Conservation (phyloP, 495 filamentous ascomycete species). For the Penicillium argentinense region DNA sequence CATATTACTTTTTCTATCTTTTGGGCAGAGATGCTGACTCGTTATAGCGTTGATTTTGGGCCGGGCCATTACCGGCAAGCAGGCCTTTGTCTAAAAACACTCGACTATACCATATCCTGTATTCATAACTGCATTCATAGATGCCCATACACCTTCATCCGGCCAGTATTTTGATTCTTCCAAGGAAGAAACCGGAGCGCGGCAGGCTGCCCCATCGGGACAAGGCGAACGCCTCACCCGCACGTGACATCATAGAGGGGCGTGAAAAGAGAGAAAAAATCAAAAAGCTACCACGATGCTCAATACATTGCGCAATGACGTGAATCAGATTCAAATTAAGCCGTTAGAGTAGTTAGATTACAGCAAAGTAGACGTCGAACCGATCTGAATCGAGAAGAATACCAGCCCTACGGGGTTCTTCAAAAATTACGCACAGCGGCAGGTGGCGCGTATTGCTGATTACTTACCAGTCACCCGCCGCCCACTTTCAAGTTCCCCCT, state of each 20-base stretch:
- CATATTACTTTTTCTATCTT: slow-evolving; percentile 13
- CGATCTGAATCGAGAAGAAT: neutral
- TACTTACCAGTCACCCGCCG: slow-evolving; percentile 14
- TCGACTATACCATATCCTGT: neutral
- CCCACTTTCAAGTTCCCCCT: slow-evolving; percentile 31
- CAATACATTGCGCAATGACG: no score
- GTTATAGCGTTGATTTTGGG: slow-evolving; percentile 62
- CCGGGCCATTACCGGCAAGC: slow-evolving; percentile 67
- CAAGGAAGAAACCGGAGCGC: slow-evolving; percentile 6
- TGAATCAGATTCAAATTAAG: no score
- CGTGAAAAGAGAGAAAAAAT: neutral
- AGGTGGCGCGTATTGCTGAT: slow-evolving; percentile 30
- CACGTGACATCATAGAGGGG: slow-evolving; percentile 38
- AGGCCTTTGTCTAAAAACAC: slow-evolving; percentile 61
- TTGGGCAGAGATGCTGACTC: neutral
- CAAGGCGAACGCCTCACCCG: slow-evolving; percentile 22
- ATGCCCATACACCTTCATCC: no score
- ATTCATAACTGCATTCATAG: no score
- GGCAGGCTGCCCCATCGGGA: slow-evolving; percentile 18
- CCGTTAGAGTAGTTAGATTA: no score
- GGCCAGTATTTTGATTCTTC: no score
- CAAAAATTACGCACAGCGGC: slow-evolving; percentile 5
- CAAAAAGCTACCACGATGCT: neutral
- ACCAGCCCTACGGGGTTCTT: slow-evolving; percentile 8
- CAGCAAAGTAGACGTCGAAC: no score